Evolutionary conservation across 2,329 filamentous ascomycete species (phyloP).

Genomic region (Pseudopithomyces maydicus): DNA sequence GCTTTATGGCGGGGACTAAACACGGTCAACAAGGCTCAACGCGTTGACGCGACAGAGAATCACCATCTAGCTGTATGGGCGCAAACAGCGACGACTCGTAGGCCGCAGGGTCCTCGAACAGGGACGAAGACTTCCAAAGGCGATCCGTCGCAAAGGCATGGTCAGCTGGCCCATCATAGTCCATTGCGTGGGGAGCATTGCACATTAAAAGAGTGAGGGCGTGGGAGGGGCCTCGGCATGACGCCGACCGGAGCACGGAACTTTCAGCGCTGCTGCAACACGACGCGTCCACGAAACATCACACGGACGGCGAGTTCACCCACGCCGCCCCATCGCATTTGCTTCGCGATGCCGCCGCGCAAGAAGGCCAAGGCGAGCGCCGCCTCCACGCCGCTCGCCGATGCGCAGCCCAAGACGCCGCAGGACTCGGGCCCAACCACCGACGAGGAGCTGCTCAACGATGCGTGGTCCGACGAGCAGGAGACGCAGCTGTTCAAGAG

Average conservation of each 20-base stretch:
- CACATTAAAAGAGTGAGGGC: constrained; percentile 1
- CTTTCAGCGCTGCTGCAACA: constrained; percentile 33
- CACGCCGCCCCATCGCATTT: background rate
- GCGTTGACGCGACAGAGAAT: constrained; percentile 36
- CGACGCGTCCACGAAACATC: constrained; percentile 12
- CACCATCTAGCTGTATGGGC: constrained; percentile 43
- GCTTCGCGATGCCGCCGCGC: constrained; percentile 66
- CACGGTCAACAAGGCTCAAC: constrained; percentile 28
- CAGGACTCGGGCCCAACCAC: constrained; percentile 43
- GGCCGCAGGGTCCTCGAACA: constrained; percentile 34
- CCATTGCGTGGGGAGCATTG: constrained; percentile 21
- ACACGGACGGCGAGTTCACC: background rate
- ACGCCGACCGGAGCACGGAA: constrained; percentile 24
- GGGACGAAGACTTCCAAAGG: constrained; percentile 62
- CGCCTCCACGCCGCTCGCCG: constrained; percentile 59
- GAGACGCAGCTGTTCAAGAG: constrained; percentile 91
- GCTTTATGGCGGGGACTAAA: constrained; percentile 40
- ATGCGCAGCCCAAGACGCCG: constrained; percentile 48
- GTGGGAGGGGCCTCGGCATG: constrained; percentile 31
- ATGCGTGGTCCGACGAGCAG: constrained; percentile 95
- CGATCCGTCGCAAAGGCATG: constrained; percentile 69
- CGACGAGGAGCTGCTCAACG: constrained; percentile 62
- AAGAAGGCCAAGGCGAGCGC: constrained; percentile 68
- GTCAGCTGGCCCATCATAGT: constrained; percentile 51
- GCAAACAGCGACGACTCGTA: constrained; percentile 39